Evolutionary conservation across 2,329 filamentous ascomycete species (phyloP).

Genomic region (Aspergillus sergii): DNA sequence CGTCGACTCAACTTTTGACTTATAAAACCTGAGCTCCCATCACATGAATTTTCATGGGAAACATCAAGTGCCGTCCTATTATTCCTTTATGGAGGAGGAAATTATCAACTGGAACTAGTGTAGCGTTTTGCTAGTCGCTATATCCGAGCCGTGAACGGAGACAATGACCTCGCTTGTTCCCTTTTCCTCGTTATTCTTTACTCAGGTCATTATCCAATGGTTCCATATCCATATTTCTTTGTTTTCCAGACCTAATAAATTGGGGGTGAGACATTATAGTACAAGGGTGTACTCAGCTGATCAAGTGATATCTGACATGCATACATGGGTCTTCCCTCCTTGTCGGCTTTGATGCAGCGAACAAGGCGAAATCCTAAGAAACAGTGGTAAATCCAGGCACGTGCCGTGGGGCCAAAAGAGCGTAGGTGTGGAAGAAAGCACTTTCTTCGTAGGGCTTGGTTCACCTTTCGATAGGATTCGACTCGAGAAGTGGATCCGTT

Average conservation of each 20-base stretch:
- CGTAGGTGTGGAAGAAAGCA: neutral
- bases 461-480: neutral
- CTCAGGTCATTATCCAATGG: neutral
- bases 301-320: neutral
- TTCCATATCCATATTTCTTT: neutral
- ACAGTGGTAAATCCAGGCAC: neutral
- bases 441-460: neutral
- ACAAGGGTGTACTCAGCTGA: neutral
- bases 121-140: neutral
- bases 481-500: neutral
- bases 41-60: neutral
- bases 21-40: neutral
- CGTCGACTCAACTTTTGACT: neutral
- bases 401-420: neutral
- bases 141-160: neutral
- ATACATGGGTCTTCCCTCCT: neutral
- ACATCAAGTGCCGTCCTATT: neutral
- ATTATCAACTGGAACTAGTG: neutral
- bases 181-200: neutral
- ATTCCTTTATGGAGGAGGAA: neutral
- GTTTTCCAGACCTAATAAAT: neutral
- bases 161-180: neutral
- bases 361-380: neutral
- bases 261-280: neutral
- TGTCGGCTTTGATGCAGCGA: neutral